Percentiles rank a stretch among this genome's conserved stretches.
Conservation (phyloP, 768 basidiomycete genomes). For the Pisolithus tinctorius region DNA sequence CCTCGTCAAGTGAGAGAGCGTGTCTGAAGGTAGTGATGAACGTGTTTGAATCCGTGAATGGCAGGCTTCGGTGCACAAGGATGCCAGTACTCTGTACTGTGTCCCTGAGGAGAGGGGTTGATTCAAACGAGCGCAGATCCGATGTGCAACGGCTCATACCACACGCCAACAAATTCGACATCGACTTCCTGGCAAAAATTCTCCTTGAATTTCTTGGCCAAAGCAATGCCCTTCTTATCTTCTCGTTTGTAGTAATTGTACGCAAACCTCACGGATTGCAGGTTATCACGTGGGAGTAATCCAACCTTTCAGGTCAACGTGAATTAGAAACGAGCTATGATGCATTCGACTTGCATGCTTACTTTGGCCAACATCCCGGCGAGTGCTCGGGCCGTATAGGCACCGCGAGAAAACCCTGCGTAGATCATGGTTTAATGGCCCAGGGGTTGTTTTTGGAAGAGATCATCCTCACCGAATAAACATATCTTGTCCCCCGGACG, state of each 20-base stretch:
- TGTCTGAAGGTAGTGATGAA: constrained; percentile 70
- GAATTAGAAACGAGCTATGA: constrained; percentile 1
- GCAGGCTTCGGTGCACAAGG: constrained; percentile 50
- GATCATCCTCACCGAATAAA: constrained; percentile 51
- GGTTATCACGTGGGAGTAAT: constrained; percentile 59
- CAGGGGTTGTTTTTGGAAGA: not conserved
- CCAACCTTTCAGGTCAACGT: constrained; percentile 44
- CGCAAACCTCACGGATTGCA: constrained; percentile 66
- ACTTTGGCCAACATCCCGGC: constrained; percentile 74
- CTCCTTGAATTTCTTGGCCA: constrained; percentile 63
- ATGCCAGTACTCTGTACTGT: constrained; percentile 75
- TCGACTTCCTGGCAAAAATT: constrained; percentile 62
- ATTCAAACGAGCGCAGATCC: not conserved
- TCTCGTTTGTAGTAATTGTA: constrained; percentile 62
- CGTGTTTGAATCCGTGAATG: constrained; percentile 59
- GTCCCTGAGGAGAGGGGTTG: constrained; percentile 42
- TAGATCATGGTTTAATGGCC: constrained; percentile 7
- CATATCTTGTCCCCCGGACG: constrained; percentile 64
- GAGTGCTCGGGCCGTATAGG: constrained; percentile 62
- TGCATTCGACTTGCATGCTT: not conserved
- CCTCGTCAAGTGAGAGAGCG: constrained; percentile 73
- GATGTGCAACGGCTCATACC: constrained; percentile 34
- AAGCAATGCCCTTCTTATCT: constrained; percentile 35
- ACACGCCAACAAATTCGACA: constrained; percentile 80
- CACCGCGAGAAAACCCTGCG: constrained; percentile 70